Evolutionary conservation across 1,284 basidiomycete genomes (phyloP).

Genomic region (Sporisorium exsertum): DNA sequence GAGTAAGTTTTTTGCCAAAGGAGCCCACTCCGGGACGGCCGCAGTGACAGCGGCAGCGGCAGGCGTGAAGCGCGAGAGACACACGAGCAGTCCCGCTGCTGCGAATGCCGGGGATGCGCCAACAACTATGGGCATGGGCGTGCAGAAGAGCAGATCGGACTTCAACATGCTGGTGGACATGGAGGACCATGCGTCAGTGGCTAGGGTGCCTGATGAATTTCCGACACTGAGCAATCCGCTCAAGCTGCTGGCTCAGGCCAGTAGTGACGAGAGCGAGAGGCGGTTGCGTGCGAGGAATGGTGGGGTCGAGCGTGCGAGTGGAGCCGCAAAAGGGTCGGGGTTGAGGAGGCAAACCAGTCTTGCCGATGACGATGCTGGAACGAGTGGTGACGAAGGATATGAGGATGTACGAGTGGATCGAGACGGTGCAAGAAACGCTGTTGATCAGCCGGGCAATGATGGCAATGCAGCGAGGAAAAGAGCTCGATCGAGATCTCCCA

Average conservation of each 20-base stretch:
- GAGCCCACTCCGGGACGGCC: background rate
- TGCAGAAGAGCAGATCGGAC: slow-evolving; percentile 16
- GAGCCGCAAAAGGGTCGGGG: background rate
- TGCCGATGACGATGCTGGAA: background rate
- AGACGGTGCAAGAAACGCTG: background rate
- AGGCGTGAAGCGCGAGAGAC: background rate
- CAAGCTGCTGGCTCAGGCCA: slow-evolving; percentile 48
- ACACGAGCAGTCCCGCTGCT: background rate
- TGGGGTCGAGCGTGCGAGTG: too few species aligned
- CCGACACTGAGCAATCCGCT: slow-evolving; percentile 46
- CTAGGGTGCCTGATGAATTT: slow-evolving; percentile 37
- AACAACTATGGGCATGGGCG: background rate
- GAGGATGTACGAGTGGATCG: background rate
- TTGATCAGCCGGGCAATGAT: background rate
- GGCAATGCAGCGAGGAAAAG: slow-evolving; percentile 1
- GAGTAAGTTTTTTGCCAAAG: slow-evolving; percentile 34
- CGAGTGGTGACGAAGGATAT: background rate
- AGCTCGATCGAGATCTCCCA: slow-evolving; percentile 7
- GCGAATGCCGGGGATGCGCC: background rate
- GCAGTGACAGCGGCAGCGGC: background rate
- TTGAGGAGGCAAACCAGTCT: slow-evolving; percentile 3
- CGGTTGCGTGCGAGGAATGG: background rate
- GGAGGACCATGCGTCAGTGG: slow-evolving; percentile 38
- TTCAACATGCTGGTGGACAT: slow-evolving; percentile 49
- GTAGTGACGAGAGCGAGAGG: slow-evolving; percentile 30